phyloP scores from a whole-genome alignment of 139 green algal genomes.

The Chlamydomonas incerta region DNA sequence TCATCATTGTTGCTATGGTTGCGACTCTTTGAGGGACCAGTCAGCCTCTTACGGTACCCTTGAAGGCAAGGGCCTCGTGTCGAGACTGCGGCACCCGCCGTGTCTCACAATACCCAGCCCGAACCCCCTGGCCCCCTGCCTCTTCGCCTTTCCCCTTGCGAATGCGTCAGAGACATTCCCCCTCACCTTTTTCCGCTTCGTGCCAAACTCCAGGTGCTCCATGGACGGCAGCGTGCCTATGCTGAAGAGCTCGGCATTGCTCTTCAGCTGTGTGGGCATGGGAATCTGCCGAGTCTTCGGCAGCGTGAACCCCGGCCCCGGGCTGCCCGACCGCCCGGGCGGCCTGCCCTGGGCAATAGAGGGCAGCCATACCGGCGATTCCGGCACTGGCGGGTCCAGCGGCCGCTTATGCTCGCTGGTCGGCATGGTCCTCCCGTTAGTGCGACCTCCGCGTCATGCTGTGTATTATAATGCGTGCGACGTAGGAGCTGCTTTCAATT shows the following conservation, averaged over 20 bases:
- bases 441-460: no score
- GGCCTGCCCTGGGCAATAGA: constrained; percentile 13
- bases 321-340: background rate
- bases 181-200: constrained; percentile 28
- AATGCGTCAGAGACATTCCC: no score
- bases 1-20: no score
- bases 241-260: constrained; percentile 47
- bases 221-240: constrained; percentile 51
- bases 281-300: constrained; percentile 51
- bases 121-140: background rate
- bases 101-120: background rate
- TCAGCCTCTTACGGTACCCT: no score
- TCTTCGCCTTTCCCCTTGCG: background rate
- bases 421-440: constrained; percentile 7
- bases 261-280: constrained; percentile 29
- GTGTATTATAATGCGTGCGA: no score
- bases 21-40: no score
- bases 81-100: background rate
- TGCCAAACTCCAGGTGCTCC: constrained; percentile 48
- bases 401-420: constrained; percentile 9
- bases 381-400: constrained; percentile 47
- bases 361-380: constrained; percentile 56
- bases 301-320: constrained; percentile 22
- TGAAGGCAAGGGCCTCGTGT: background rate
- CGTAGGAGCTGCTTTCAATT: no score